Conservation (phyloP, 148 eudicot species). For the Diospyros kaki region DNA sequence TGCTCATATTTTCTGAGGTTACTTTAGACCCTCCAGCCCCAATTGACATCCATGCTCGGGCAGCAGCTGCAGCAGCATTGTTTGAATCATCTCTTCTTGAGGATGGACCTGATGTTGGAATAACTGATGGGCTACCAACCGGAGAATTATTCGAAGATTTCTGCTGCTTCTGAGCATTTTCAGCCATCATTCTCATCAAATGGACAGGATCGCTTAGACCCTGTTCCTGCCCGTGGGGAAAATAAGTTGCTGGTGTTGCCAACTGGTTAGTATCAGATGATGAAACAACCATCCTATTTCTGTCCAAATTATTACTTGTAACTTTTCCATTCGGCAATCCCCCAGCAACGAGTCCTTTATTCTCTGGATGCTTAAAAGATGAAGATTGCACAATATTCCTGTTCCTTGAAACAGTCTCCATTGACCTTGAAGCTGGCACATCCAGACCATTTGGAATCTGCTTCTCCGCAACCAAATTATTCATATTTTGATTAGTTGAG, state of each 20-base stretch:
- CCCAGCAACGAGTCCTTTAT: background rate
- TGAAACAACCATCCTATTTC: slow-evolving; percentile 26
- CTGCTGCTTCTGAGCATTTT: slow-evolving; percentile 66
- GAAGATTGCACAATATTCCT: slow-evolving; percentile 34
- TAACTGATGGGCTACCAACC: slow-evolving; percentile 20
- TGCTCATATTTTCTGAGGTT: slow-evolving; percentile 34
- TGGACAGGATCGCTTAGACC: slow-evolving; percentile 84
- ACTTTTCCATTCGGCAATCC: slow-evolving; percentile 1
- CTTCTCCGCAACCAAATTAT: slow-evolving; percentile 25
- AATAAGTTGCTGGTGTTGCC: slow-evolving; percentile 21
- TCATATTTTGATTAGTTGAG: slow-evolving; percentile 28
- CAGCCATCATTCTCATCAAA: slow-evolving; percentile 72
- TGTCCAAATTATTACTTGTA: slow-evolving; percentile 28
- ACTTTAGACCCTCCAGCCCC: slow-evolving; percentile 61
- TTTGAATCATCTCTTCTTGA: slow-evolving; percentile 41
- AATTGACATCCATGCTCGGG: slow-evolving; percentile 78
- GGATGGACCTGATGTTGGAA: slow-evolving; percentile 28
- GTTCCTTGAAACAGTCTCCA: slow-evolving; percentile 25
- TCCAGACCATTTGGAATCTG: slow-evolving; percentile 30
- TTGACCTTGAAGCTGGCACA: slow-evolving; percentile 23
- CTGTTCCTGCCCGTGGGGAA: slow-evolving; percentile 50
- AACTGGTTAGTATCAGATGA: slow-evolving; percentile 27
- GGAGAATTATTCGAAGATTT: slow-evolving; percentile 29
- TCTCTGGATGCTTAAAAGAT: slow-evolving; percentile 16
- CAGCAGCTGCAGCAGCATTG: slow-evolving; percentile 74